These are phyloP conservation scores for Breviolum minutum DNA, from an alignment of 73 alveolate species.

Conservation along the genomic window DNA sequence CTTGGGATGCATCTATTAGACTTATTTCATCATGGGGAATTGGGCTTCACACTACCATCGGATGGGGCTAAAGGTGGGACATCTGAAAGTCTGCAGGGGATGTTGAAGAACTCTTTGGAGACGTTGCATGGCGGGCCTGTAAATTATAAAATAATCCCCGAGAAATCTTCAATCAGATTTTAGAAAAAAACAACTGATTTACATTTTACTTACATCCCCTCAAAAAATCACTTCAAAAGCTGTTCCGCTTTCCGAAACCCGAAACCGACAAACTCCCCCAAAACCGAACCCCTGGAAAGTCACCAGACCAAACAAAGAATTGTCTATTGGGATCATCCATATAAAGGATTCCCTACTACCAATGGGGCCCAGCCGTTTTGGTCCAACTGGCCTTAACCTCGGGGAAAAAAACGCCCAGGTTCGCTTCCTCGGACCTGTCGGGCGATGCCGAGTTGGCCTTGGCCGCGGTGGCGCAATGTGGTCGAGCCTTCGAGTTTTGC, in stretches of 20 bases:
- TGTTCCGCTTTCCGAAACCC: background rate
- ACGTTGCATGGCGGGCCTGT: too few species aligned
- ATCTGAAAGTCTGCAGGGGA: too few species aligned
- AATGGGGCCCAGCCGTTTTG: background rate
- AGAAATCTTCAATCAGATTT: background rate
- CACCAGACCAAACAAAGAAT: background rate
- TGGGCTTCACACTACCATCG: too few species aligned
- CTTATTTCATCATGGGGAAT: too few species aligned
- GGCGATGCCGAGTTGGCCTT: constrained; percentile 27
- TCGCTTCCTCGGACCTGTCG: background rate
- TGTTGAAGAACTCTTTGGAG: too few species aligned
- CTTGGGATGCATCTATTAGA: too few species aligned
- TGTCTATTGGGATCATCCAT: background rate
- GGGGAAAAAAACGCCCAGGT: too few species aligned
- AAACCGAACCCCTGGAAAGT: background rate
- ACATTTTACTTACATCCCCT: too few species aligned
- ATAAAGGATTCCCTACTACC: background rate
- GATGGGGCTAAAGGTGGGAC: too few species aligned
- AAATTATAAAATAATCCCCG: background rate
- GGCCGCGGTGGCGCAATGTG: constrained; percentile 76
- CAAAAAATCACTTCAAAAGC: too few species aligned
- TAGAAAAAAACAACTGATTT: too few species aligned
- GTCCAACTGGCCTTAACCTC: too few species aligned
- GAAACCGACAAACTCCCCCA: background rate
- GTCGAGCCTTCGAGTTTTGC: constrained; percentile 30